Base-by-base conservation (phyloP, 2,329 filamentous ascomycete genomes). In the Penicillium frequentans region DNA sequence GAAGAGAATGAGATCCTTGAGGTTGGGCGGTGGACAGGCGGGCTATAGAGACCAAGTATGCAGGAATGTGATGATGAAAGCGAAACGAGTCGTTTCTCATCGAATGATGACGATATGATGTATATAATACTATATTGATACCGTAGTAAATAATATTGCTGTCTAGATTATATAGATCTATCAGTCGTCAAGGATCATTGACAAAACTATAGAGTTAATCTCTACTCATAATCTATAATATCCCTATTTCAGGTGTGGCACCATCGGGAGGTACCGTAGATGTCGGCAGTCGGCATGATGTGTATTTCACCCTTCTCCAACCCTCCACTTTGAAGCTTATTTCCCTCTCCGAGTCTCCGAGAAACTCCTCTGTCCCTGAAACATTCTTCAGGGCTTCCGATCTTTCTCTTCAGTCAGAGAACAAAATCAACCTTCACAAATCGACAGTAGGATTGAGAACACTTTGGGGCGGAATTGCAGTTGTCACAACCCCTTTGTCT, bases 251-350 rank as follows among this genome's bases (percentile, higher is more conserved):
- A 33, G 31, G 31, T 46, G 43, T 39, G 52, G 55, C 49, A 49
- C 56, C 43, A 45, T 65, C 64, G 63, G 64, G 54, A 65, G 59
- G 61, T 61, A 65, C 63, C 64, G 64, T 63, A 56, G 50, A 53
- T 44, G 51, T 59, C 59, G 63, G 59, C 27, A 65, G 35, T 66
- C 64, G 64, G 64, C 46, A 61, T 58, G 43, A 52, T 60, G 59
- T 57, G 50, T 49, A 58, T 35, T 53, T 52, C 52, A 54, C 47
- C 46, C 44, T 56, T 31, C 27, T 42, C 16, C 50, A 49, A 44
- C 23, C 53, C 33, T 33, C 33, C 23, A 26, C 50, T 47, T 27
- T 29, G 26, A 29, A 42, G 23, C 31, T 26, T 39, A 13, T 23
- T n/a, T 37, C 43, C 21, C 5, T 26, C 47, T 35, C 19, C 29